These are phyloP conservation scores for Ormosia emarginata DNA, from an alignment of 306 rosid genomes.

Conservation along the genomic window DNA sequence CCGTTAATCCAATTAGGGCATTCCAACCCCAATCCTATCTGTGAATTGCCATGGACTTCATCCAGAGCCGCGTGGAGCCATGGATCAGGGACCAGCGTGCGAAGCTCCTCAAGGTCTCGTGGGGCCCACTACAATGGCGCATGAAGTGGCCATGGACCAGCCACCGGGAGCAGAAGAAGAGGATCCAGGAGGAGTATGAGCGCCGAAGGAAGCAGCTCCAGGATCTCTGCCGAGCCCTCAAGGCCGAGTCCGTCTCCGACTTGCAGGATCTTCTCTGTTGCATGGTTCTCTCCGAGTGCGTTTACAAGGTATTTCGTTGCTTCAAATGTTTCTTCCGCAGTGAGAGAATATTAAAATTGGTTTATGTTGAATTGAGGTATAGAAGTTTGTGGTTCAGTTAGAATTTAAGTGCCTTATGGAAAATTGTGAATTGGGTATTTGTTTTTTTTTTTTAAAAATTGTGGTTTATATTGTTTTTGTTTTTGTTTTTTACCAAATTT, in stretches of 20 bases:
- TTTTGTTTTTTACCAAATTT: not conserved
- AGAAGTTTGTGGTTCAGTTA: not conserved
- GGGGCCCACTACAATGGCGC: constrained; percentile 92
- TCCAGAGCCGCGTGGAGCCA: constrained; percentile 84
- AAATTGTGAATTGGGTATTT: not conserved
- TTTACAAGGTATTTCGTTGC: constrained; percentile 68
- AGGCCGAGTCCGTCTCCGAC: constrained; percentile 73
- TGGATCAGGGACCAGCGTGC: constrained; percentile 83
- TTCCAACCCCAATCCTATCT: not conserved
- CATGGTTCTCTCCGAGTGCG: constrained; percentile 96
- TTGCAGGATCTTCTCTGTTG: constrained; percentile 88
- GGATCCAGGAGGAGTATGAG: constrained; percentile 71
- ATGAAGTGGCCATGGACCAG: constrained; percentile 80
- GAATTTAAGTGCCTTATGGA: not conserved
- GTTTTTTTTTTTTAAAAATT: not conserved
- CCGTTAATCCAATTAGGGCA: not conserved
- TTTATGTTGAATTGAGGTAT: not conserved
- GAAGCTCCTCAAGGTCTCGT: constrained; percentile 65
- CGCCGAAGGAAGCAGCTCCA: constrained; percentile 65
- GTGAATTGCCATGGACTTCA: constrained; percentile 49
- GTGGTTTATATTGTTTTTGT: not conserved
- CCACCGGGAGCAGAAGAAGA: constrained; percentile 62
- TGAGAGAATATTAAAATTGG: not conserved
- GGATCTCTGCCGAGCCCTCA: constrained; percentile 65
- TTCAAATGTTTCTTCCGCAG: not conserved